phyloP scores from a whole-genome alignment of 345 rosid species.

The Physaria fendleri region DNA sequence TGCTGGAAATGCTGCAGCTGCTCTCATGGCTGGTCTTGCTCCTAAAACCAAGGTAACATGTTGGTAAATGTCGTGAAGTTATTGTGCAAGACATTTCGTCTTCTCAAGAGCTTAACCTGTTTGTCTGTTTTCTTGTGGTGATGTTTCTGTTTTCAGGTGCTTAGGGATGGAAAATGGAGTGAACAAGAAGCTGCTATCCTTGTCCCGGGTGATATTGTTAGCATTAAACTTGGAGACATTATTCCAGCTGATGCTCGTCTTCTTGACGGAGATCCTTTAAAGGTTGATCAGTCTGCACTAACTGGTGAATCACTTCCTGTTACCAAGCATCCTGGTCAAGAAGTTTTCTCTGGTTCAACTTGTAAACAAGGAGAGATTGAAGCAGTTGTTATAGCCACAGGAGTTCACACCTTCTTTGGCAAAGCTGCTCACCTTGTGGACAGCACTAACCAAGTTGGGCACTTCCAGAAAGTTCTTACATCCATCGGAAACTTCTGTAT shows the following conservation, averaged over 20 bases:
- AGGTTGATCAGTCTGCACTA: slow-evolving; percentile 81
- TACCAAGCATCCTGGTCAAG: slow-evolving; percentile 35
- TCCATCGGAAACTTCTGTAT: slow-evolving; percentile 52
- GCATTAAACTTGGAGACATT: slow-evolving; percentile 79
- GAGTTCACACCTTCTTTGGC: slow-evolving; percentile 38
- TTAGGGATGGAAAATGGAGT: slow-evolving; percentile 40
- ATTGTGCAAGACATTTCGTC: neutral
- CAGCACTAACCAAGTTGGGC: slow-evolving; percentile 40
- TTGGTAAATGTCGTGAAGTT: neutral
- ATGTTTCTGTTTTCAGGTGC: slow-evolving; percentile 34
- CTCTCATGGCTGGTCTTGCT: slow-evolving; percentile 41
- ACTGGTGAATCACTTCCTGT: slow-evolving; percentile 85
- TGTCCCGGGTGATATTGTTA: slow-evolving; percentile 36
- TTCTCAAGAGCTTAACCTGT: slow-evolving; percentile 1
- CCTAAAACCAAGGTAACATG: slow-evolving; percentile 34
- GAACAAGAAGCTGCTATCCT: slow-evolving; percentile 39
- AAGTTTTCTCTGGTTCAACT: slow-evolving; percentile 39
- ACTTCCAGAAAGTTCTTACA: slow-evolving; percentile 42
- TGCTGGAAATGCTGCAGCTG: slow-evolving; percentile 37
- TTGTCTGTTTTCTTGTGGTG: too few relatives aligned
- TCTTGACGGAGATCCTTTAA: slow-evolving; percentile 79
- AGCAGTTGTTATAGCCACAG: slow-evolving; percentile 36
- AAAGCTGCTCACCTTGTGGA: slow-evolving; percentile 42
- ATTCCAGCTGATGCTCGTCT: slow-evolving; percentile 92
- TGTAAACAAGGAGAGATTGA: slow-evolving; percentile 41